A percentile compares a stretch with the other conserved stretches of the same genome.
These are phyloP conservation scores for Candida coquimbonensis DNA, from an alignment of 805 yeast species.

Conservation along the genomic window DNA sequence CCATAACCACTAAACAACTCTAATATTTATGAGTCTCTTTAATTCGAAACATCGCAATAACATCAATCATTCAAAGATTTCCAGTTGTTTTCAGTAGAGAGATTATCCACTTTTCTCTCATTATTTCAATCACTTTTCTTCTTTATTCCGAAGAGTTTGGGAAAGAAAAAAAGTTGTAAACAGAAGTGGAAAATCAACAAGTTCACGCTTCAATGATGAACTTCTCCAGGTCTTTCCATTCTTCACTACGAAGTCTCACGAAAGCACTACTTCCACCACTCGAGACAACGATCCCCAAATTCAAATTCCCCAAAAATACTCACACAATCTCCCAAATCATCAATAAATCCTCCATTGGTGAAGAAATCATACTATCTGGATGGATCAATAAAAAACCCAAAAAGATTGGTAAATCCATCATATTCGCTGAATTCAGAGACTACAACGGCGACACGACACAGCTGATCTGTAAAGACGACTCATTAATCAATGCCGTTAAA, in stretches of 20 bases:
- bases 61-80: no score
- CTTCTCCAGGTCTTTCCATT: background rate
- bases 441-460: slow-evolving; percentile 61
- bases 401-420: slow-evolving; percentile 52
- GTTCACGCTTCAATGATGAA: background rate
- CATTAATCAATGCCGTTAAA: slow-evolving; percentile 30
- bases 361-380: slow-evolving; percentile 56
- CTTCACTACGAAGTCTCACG: background rate
- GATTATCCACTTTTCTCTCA: no score
- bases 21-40: no score
- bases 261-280: slow-evolving; percentile 3
- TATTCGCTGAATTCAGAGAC: slow-evolving; percentile 76
- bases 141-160: no score
- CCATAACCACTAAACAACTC: no score
- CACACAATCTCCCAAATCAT: slow-evolving; percentile 13
- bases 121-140: no score
- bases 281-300: slow-evolving; percentile 1
- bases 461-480: slow-evolving; percentile 34
- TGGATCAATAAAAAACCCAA: slow-evolving; percentile 79
- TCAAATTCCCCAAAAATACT: slow-evolving; percentile 21
- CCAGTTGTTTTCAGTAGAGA: no score
- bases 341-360: slow-evolving; percentile 5
- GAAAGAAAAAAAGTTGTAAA: no score
- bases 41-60: no score
- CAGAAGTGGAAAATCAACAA: no score